A percentile compares a stretch with the other conserved stretches of the same genome.
phyloP scores from a whole-genome alignment of 345 rosid species.

The Salix brachista region DNA sequence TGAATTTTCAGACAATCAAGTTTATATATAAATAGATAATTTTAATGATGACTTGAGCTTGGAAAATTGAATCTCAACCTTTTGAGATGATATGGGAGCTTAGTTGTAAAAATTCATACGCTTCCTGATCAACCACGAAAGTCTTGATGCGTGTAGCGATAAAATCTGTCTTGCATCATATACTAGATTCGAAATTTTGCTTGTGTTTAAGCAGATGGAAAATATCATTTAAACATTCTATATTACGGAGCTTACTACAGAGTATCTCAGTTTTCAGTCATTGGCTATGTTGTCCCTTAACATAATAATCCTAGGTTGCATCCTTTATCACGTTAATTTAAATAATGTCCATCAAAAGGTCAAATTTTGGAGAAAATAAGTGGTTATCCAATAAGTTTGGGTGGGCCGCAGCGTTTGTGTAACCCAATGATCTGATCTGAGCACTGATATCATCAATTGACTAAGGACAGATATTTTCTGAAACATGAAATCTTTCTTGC shows the following conservation, averaged over 20 bases:
- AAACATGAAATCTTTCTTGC: background rate
- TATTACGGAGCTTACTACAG: background rate
- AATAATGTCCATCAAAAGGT: background rate
- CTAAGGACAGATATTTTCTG: background rate
- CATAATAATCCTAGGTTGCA: background rate
- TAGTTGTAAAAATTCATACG: background rate
- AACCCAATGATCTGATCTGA: background rate
- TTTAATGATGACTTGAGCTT: too few relatives aligned
- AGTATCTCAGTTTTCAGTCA: background rate
- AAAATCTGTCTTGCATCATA: background rate
- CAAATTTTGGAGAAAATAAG: background rate
- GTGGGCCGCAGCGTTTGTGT: background rate
- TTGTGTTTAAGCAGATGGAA: background rate
- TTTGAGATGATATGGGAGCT: background rate
- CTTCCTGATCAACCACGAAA: background rate
- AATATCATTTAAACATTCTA: background rate
- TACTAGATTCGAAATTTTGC: background rate
- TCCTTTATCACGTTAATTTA: background rate
- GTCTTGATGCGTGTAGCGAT: background rate
- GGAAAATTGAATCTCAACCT: background rate
- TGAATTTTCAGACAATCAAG: background rate
- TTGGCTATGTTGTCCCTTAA: background rate
- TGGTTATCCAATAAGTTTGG: background rate
- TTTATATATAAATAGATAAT: too few relatives aligned
- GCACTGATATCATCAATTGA: background rate